These are phyloP conservation scores for Funneliformis caledonium DNA, from an alignment of 371 early-diverging fungal species.

Conservation along the genomic window DNA sequence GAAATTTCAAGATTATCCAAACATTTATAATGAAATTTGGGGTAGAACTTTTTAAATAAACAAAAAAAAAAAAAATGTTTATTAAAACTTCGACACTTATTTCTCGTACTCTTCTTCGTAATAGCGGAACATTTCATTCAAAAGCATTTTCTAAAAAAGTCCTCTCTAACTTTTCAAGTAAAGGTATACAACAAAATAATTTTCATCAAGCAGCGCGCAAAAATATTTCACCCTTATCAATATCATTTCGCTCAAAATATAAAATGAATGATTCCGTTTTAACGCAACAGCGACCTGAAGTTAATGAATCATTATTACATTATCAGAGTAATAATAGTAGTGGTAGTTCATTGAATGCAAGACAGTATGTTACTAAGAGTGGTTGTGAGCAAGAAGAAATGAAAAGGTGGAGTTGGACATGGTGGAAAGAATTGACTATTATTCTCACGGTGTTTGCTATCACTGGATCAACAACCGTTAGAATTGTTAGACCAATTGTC, in stretches of 20 bases:
- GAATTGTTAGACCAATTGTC: conserved; percentile 53
- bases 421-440: conserved; percentile 60
- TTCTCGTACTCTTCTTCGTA: neutral
- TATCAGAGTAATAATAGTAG: neutral
- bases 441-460: conserved; percentile 59
- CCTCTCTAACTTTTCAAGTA: too few relatives aligned
- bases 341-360: neutral
- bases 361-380: neutral
- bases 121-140: neutral
- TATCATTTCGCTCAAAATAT: neutral
- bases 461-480: conserved; percentile 58
- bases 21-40: too few relatives aligned
- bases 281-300: neutral
- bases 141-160: too few relatives aligned
- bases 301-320: neutral
- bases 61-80: neutral
- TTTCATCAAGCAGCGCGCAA: neutral
- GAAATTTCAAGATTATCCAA: too few relatives aligned
- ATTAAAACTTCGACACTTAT: neutral
- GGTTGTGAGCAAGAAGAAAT: neutral
- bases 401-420: conserved; percentile 47
- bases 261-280: neutral
- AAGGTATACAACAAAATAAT: too few relatives aligned
- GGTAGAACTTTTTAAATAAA: too few relatives aligned
- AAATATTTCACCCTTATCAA: neutral